A percentile compares a stretch with the other conserved stretches of the same genome.
These are phyloP conservation scores for Circinella minor DNA, from an alignment of 371 early-diverging fungal species.

Conservation along the genomic window DNA sequence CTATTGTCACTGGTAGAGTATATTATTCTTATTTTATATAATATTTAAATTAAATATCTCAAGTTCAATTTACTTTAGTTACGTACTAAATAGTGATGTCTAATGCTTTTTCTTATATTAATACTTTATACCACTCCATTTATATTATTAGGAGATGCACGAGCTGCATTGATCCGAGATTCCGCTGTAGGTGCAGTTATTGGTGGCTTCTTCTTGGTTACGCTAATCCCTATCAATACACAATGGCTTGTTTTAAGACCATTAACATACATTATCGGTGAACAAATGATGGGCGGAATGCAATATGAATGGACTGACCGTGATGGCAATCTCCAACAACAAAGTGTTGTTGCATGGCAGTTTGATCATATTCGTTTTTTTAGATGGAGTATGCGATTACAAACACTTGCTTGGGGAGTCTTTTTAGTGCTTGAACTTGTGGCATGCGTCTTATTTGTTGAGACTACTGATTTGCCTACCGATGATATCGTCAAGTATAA, in stretches of 20 bases:
- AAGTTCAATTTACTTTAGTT: too few relatives aligned
- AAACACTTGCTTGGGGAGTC: constrained; percentile 37
- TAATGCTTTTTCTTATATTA: too few relatives aligned
- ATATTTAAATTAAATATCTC: too few relatives aligned
- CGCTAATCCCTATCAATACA: constrained; percentile 46
- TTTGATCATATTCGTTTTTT: constrained; percentile 29
- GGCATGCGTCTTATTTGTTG: constrained; percentile 40
- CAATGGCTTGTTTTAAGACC: constrained; percentile 40
- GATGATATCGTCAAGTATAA: constrained; percentile 39
- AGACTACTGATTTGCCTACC: constrained; percentile 29
- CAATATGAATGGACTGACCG: constrained; percentile 28
- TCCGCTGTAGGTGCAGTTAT: constrained; percentile 44
- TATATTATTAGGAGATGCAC: constrained; percentile 36
- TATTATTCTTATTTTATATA: not conserved
- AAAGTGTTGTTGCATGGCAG: constrained; percentile 31
- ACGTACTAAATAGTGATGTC: too few relatives aligned
- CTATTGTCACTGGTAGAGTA: constrained; percentile 38
- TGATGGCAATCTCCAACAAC: constrained; percentile 23
- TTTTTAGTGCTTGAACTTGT: constrained; percentile 40
- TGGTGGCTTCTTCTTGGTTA: constrained; percentile 47
- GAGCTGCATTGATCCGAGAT: constrained; percentile 49
- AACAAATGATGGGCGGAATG: constrained; percentile 39
- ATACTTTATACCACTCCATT: not conserved
- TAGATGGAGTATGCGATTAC: constrained; percentile 25
- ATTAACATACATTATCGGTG: constrained; percentile 35